Base-by-base conservation (phyloP, 2,329 filamentous ascomycete genomes). In the Xenoacremonium recifei region DNA sequence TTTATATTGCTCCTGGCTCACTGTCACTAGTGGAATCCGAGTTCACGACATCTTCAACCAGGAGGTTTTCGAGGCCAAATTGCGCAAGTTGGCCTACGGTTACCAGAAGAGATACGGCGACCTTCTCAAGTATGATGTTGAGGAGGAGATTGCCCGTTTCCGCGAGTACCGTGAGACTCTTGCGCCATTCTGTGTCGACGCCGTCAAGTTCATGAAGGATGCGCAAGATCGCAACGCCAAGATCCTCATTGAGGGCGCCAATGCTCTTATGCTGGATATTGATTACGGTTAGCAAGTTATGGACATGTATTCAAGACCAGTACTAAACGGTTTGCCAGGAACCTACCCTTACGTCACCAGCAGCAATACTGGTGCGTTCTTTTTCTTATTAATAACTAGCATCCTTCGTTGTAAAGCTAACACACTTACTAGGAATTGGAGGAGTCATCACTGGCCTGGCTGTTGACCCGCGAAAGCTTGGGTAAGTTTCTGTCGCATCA, bases 11-110 rank as follows among this genome's bases (percentile, higher is more conserved):
- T n/a, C n/a, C n/a, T n/a, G n/a, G n/a, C n/a, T 47, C 35, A 47
- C 54, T 7, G 42, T 77, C 11, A 69, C 85, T 49, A 84, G 72
- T 49, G 84, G 83, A 36, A 72, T 89, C 41, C 73, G 78, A 36
- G 65, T 89, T 35, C 71, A 75, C 44, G 83, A 88, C 43, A 71
- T 88, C 48, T 87, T 87, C 58, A 71, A 84, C 57, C 75, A 81
- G 62, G 68, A 75, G 32, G 58, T 72, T 9, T 87, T 89, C 53
- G 84, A 87, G 64, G 59, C 65, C 31, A 84, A 84, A 63, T 65
- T 88, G 39, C 72, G 81, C 32, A 66, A 71, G 13, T 65, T 89
- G 38, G 81, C 76, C 12, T 54, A 64, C 6, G 79, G 78, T n/a
- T 86, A 77, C 66, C 75, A 80, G 69, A 81, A 83, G 66, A 71